Evolutionary conservation across 1,284 basidiomycete species (phyloP).

Genomic region (Rhodofomes roseus): DNA sequence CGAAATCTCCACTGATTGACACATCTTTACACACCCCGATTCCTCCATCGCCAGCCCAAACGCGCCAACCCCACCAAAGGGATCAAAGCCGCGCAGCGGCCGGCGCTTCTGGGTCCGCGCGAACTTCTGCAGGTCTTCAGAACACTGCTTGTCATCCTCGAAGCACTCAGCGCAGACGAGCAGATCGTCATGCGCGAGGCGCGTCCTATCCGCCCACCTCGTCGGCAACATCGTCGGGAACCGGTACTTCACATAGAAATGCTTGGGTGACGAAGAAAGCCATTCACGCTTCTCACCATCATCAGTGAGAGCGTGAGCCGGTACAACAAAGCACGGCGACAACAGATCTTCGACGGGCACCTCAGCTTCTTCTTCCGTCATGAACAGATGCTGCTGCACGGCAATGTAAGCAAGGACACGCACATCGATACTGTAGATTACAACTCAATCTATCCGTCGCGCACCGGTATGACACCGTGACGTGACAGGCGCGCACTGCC

Average conservation of each 20-base stretch:
- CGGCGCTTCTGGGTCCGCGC: constrained; percentile 16
- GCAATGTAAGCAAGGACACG: not conserved
- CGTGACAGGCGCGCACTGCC: too few relatives aligned
- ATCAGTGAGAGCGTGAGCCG: constrained; percentile 23
- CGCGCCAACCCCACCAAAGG: constrained; percentile 64
- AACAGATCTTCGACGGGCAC: constrained; percentile 39
- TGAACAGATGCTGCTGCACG: constrained; percentile 47
- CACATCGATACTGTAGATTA: too few relatives aligned
- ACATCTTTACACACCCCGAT: constrained; percentile 48
- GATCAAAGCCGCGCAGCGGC: constrained; percentile 50
- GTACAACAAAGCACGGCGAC: constrained; percentile 44
- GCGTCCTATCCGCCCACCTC: constrained; percentile 35
- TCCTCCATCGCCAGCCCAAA: constrained; percentile 56
- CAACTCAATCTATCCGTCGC: too few relatives aligned
- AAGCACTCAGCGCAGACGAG: constrained; percentile 45
- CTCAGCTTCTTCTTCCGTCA: constrained; percentile 42
- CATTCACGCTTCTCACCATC: constrained; percentile 37
- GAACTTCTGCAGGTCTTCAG: constrained; percentile 24
- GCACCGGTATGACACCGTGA: too few relatives aligned
- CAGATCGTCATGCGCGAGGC: constrained; percentile 33
- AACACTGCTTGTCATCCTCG: constrained; percentile 27
- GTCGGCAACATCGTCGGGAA: constrained; percentile 39
- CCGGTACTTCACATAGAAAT: constrained; percentile 51
- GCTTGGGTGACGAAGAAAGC: constrained; percentile 46
- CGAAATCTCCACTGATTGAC: constrained; percentile 63